Base-by-base conservation (phyloP, 2,329 filamentous ascomycete genomes). In the Lomentospora prolificans region DNA sequence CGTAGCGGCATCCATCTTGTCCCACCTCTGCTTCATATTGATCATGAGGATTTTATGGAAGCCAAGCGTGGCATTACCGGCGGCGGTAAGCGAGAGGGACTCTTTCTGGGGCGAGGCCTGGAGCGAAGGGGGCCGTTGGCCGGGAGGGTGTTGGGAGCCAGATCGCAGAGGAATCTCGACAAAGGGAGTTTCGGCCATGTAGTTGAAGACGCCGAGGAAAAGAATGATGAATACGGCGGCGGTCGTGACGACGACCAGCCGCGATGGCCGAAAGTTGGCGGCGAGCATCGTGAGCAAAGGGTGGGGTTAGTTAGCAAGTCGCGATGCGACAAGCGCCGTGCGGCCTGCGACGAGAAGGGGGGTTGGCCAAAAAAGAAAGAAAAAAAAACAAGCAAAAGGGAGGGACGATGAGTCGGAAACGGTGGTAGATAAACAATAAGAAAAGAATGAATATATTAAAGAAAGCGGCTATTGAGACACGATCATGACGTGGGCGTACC, bases 31-130 rank as follows among this genome's bases (percentile, higher is more conserved):
- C 31, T 60, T 53, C 30, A 64, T 53, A 57, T 64, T 66, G 55
- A 67, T 57, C 54, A 65, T 64, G n/a, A 58, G 50, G 48, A 64
- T 64, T 10, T 57, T 44, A 14, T 57, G 52, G 51, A 63, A 63
- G 12, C 64, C 64, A 17, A 66, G 57, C 3, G 64, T 65, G 33
- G 60, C 52, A 58, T 66, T 66, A 30, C 60, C 60, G 3, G 62
- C 62, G 9, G 60, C 59, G 36, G 52, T 39, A 27, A 59, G 1
- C n/a, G 27, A 33, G 24, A 17, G 28, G 30, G 30, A 6, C 19
- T n/a, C 30, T 28, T 12, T 31, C 27, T 7, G 51, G 4, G 22
- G 5, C 4, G 6, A 31, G 30, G 14, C 25, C 17, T 25, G 25
- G 25, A 5, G 17, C 7, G 48, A 17, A 28, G 5, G 48, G 22